A percentile compares a stretch with the other conserved stretches of the same genome.
Conservation (phyloP, 2,329 filamentous ascomycete genomes). For the Diplodia mutila region DNA sequence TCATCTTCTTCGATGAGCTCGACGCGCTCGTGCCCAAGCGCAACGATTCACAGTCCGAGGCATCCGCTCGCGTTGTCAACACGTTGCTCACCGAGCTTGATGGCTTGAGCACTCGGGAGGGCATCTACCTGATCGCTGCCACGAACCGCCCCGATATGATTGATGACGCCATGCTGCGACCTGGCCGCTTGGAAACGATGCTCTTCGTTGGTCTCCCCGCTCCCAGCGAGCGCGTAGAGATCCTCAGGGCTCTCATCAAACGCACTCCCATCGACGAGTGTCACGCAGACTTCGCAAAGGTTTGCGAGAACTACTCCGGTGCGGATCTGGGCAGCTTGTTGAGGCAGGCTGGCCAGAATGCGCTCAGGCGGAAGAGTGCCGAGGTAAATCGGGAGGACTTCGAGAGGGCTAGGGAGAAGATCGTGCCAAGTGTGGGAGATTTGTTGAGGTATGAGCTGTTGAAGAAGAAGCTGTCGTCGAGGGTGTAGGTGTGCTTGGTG, state of each 20-base stretch:
- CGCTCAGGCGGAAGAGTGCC: conserved; percentile 53
- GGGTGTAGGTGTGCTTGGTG: conserved; percentile 6
- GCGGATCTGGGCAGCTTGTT: conserved; percentile 65
- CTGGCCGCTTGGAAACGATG: conserved; percentile 84
- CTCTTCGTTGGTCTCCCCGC: conserved; percentile 88
- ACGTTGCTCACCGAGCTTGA: conserved; percentile 94
- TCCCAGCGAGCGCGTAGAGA: conserved; percentile 78
- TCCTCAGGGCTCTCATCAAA: conserved; percentile 70
- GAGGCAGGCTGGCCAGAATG: conserved; percentile 61
- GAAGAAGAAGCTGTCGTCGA: conserved; percentile 50
- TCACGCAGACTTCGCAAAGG: conserved; percentile 68
- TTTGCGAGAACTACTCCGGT: conserved; percentile 78
- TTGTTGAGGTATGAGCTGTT: conserved; percentile 61
- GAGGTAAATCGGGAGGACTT: conserved; percentile 55
- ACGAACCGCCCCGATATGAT: conserved; percentile 97
- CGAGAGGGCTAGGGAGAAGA: conserved; percentile 44
- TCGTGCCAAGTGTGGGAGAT: conserved; percentile 60
- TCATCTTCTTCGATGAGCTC: conserved; percentile 97
- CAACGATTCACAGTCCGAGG: conserved; percentile 76
- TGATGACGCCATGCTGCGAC: conserved; percentile 90
- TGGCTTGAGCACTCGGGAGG: conserved; percentile 75
- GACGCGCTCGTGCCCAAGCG: conserved; percentile 88
- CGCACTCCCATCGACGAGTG: conserved; percentile 57
- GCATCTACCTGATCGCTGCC: conserved; percentile 92
- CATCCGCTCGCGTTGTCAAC: conserved; percentile 88